phyloP scores from a whole-genome alignment of 225 moss, liverwort and hornwort genomes.

The Marchantia paleacea region DNA sequence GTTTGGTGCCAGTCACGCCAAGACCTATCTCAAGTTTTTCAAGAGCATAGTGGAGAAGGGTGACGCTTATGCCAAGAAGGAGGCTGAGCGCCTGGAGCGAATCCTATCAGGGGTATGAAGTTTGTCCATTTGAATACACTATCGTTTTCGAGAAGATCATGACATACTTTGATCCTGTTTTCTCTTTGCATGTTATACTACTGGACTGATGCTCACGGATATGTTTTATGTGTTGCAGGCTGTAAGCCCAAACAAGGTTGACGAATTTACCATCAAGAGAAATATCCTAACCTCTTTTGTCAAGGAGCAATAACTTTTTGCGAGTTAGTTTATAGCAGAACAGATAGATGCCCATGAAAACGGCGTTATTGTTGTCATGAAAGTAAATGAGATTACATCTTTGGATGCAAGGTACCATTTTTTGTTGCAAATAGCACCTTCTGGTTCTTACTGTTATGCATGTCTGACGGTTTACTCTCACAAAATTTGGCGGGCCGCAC shows the following conservation, averaged over 20 bases:
- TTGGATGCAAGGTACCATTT: too few species aligned
- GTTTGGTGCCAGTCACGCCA: slow-evolving; percentile 60
- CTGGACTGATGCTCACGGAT: background rate
- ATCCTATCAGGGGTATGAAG: slow-evolving; percentile 72
- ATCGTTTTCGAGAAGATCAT: background rate
- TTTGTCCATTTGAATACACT: background rate
- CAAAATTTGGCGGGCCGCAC: too few species aligned
- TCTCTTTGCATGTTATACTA: background rate
- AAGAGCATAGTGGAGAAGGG: slow-evolving; percentile 82
- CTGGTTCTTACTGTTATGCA: too few species aligned
- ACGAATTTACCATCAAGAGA: slow-evolving; percentile 79
- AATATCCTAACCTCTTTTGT: slow-evolving; percentile 81
- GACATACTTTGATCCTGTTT: background rate
- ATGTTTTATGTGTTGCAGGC: slow-evolving; percentile 52
- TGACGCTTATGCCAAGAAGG: slow-evolving; percentile 88
- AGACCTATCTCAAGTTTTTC: slow-evolving; percentile 86
- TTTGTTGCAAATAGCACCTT: too few species aligned
- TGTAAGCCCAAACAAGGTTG: slow-evolving; percentile 88
- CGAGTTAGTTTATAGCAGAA: background rate
- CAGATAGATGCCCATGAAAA: slow-evolving; percentile 6
- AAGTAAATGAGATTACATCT: background rate
- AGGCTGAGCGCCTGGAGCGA: slow-evolving; percentile 76
- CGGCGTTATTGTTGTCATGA: background rate
- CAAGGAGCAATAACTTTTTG: slow-evolving; percentile 23
- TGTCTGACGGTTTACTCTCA: too few species aligned